A percentile compares a stretch with the other conserved stretches of the same genome.
These are phyloP conservation scores for Myxozyma nipponensis DNA, from an alignment of 805 yeast genomes.

Conservation along the genomic window DNA sequence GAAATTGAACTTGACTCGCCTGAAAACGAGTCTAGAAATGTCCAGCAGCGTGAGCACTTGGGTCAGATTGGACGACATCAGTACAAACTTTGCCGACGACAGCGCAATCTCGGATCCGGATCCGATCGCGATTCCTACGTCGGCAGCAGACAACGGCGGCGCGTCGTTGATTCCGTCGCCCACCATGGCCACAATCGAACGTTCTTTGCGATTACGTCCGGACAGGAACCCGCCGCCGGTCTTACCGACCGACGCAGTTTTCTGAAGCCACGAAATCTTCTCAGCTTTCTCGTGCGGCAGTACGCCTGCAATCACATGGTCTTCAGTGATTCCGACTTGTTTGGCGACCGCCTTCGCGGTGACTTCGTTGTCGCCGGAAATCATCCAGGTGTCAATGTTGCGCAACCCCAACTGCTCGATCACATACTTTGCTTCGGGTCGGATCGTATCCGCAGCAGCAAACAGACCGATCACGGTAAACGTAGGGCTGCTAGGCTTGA, in stretches of 20 bases:
- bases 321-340: constrained; percentile 53
- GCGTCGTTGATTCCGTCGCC: constrained; percentile 86
- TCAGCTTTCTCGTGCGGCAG: constrained; percentile 69
- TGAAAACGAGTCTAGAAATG: constrained; percentile 65
- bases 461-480: constrained; percentile 46
- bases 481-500: constrained; percentile 30
- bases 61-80: constrained; percentile 48
- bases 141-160: constrained; percentile 70
- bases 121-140: constrained; percentile 73
- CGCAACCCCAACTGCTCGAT: constrained; percentile 41
- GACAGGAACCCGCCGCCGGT: constrained; percentile 13
- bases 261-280: constrained; percentile 54
- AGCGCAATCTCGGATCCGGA: constrained; percentile 74
- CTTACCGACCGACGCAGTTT: constrained; percentile 36
- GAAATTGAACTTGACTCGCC: constrained; percentile 73
- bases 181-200: constrained; percentile 62
- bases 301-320: constrained; percentile 62
- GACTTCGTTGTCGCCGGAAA: constrained; percentile 65
- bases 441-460: constrained; percentile 54
- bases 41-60: constrained; percentile 58
- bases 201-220: constrained; percentile 27
- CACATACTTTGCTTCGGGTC: constrained; percentile 54
- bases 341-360: constrained; percentile 67
- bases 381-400: constrained; percentile 64
- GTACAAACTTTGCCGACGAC: constrained; percentile 68